Evolutionary conservation across 306 rosid genomes (phyloP), one percentile per base, ranked within the genome.

Genomic region (Dicorynia guianensis): DNA sequence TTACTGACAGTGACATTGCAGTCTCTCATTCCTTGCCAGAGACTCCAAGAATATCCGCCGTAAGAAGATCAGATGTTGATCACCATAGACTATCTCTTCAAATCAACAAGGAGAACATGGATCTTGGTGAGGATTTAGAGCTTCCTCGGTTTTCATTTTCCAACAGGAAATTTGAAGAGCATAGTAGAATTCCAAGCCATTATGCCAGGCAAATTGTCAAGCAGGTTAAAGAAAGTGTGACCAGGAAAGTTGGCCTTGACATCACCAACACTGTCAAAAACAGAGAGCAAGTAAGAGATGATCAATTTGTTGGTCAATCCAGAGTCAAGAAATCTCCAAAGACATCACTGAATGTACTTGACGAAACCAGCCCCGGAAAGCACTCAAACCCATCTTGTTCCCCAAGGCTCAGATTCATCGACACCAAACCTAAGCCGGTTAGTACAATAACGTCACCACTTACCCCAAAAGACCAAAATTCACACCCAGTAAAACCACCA

Each of bases 1-100:
- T 1, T 30, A 53, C 71, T 54, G 89, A 81, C 56, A 50, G 71
- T 69, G 77, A 74, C 18, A 33, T 76, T 53, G 55, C 63, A 7
- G 79, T 85, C 17, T 65, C 89, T 53, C 88, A 87, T 8, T 93
- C 96, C 4, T 71, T 88, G 49, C 96, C 96, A 8, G 97, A 87
- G 61, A 82, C 96, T 35, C 97, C 97, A 1, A 85, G 94, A 81
- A 66, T 87, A 56, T 89, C 96, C 25, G 81, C 82, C 0, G 74
- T 91, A 10, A 90, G 93, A 80, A 92, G 83, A 79, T 90, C 97
- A 19, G 93, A 89, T 72, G 87, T 84, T 19, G 96, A 92, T 36
- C 90, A 86, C 39, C 98, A 86, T 69, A 81, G 96, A 15, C 80
- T 88, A 7, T 94, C 98, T 19, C 98, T 94, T 49, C 98, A 94